phyloP scores from a whole-genome alignment of 805 yeast species.

The Candida namnaoensis region DNA sequence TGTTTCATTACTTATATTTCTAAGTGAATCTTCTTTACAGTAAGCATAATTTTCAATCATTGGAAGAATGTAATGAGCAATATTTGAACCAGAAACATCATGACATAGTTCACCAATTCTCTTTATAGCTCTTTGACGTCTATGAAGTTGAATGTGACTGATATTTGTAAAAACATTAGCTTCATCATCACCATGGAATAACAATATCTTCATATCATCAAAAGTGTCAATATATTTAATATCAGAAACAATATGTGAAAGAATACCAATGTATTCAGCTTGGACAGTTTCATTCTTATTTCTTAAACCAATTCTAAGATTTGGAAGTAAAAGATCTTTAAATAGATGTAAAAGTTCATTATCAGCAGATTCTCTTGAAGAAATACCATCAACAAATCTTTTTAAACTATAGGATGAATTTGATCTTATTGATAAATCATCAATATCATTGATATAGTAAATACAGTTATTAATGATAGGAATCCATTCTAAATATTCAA shows the following conservation, averaged over 20 bases:
- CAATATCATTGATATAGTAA: slow-evolving; percentile 65
- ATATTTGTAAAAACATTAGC: slow-evolving; percentile 74
- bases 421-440: slow-evolving; percentile 72
- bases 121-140: slow-evolving; percentile 79
- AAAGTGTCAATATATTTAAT: slow-evolving; percentile 39
- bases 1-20: slow-evolving; percentile 60
- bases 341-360: slow-evolving; percentile 30
- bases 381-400: slow-evolving; percentile 49
- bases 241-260: slow-evolving; percentile 52
- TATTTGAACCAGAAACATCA: slow-evolving; percentile 42
- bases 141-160: slow-evolving; percentile 73
- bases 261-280: slow-evolving; percentile 58
- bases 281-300: slow-evolving; percentile 52
- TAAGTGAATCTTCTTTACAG: slow-evolving; percentile 45
- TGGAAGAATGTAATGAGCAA: slow-evolving; percentile 79
- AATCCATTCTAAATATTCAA: slow-evolving; percentile 60
- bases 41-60: slow-evolving; percentile 74
- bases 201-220: slow-evolving; percentile 56
- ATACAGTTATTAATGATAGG: slow-evolving; percentile 67
- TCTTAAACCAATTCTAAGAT: slow-evolving; percentile 59
- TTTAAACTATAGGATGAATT: slow-evolving; percentile 61
- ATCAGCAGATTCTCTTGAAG: slow-evolving; percentile 13
- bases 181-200: slow-evolving; percentile 67
- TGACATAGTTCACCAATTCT: slow-evolving; percentile 43
- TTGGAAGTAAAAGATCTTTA: slow-evolving; percentile 52